These are phyloP conservation scores for Puccinellia tenuiflora DNA, from an alignment of 176 grass and related monocot species.

Conservation along the genomic window DNA sequence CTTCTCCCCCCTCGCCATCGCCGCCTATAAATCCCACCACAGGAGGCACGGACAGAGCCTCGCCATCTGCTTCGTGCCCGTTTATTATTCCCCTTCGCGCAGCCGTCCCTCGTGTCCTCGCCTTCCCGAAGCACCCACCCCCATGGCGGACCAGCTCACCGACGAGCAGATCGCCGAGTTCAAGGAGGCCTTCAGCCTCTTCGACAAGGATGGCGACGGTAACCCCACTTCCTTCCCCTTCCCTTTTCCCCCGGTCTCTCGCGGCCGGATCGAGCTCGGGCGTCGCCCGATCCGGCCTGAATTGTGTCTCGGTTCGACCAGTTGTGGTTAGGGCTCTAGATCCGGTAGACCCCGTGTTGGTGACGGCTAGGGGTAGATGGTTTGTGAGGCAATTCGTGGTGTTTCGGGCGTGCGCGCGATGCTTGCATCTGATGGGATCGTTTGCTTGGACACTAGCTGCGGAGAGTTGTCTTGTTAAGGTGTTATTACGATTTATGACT, in stretches of 20 bases:
- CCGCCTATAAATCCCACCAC: conserved; percentile 24
- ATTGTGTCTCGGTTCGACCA: neutral
- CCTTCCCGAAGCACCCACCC: neutral
- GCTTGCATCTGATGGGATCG: neutral
- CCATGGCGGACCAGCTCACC: conserved; percentile 86
- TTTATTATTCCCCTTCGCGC: neutral
- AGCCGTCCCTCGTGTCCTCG: neutral
- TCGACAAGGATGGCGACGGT: conserved; percentile 98
- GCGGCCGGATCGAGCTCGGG: conserved; percentile 6
- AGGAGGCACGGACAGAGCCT: neutral
- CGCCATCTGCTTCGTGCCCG: neutral
- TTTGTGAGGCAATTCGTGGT: neutral
- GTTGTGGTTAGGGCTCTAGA: neutral
- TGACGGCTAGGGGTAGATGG: neutral
- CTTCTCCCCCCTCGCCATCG: neutral
- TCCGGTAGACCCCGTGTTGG: neutral
- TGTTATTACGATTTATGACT: neutral
- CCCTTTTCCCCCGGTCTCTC: neutral
- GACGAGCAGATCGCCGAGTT: conserved; percentile 95
- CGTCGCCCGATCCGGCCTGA: conserved; percentile 14
- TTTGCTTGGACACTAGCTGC: neutral
- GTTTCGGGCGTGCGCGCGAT: neutral
- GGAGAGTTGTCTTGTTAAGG: neutral
- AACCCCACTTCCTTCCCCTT: neutral
- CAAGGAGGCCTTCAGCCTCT: conserved; percentile 96